These are phyloP conservation scores for Kodamaea restingae DNA, from an alignment of 805 yeast genomes.

Conservation along the genomic window DNA sequence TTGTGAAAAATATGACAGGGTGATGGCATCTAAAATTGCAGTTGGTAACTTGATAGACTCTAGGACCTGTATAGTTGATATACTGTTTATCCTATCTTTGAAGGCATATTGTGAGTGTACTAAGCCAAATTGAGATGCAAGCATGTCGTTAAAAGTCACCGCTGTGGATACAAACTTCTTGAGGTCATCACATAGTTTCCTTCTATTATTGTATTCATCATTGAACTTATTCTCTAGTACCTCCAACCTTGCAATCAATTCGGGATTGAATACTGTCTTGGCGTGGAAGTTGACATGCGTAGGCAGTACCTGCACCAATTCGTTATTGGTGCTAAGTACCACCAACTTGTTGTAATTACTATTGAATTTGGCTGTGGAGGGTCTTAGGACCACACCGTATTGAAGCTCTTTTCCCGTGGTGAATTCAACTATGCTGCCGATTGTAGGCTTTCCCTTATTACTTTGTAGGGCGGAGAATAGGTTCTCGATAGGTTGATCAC, in stretches of 20 bases:
- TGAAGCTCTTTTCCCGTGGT: conserved; percentile 9
- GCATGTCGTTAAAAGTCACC: conserved; percentile 9
- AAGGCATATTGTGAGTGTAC: conserved; percentile 22
- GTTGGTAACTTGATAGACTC: conserved; percentile 15
- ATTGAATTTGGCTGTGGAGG: conserved; percentile 30
- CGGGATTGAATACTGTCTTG: conserved; percentile 21
- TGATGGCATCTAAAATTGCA: conserved; percentile 7
- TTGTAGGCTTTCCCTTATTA: conserved; percentile 17
- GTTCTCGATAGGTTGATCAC: conserved; percentile 7
- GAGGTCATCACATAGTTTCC: conserved; percentile 19
- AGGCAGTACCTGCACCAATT: conserved; percentile 23
- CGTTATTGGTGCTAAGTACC: conserved; percentile 33
- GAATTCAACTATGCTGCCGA: conserved; percentile 42
- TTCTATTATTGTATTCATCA: conserved; percentile 16
- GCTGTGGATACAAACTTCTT: conserved; percentile 22
- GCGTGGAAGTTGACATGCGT: conserved; percentile 29
- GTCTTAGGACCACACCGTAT: conserved; percentile 36
- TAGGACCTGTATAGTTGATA: conserved; percentile 14
- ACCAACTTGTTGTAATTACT: conserved; percentile 27
- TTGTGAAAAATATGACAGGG: conserved; percentile 24
- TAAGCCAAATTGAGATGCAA: conserved; percentile 17
- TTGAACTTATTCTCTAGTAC: conserved; percentile 23
- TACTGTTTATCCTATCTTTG: conserved; percentile 11
- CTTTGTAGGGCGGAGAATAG: conserved; percentile 14
- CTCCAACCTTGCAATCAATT: conserved; percentile 14